Conservation (phyloP, 2,329 filamentous ascomycete species). For the Drechmeria coniospora region DNA sequence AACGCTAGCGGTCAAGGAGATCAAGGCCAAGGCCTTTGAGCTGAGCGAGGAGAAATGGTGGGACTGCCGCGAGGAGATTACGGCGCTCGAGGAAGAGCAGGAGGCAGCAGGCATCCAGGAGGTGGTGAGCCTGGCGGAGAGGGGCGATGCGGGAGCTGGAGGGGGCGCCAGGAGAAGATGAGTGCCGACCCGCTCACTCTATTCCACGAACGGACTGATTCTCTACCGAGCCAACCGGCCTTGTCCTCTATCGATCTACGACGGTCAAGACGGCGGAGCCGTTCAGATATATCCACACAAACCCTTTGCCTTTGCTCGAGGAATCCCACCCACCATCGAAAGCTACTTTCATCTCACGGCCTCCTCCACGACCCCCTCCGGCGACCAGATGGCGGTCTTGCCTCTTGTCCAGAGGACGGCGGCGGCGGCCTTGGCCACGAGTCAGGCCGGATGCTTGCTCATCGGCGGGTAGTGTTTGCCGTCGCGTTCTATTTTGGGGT, state of each 20-base stretch:
- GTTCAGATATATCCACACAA: neutral
- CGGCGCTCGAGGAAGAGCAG: slow-evolving; percentile 83
- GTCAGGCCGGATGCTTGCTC: slow-evolving; percentile 29
- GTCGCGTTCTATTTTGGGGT: slow-evolving; percentile 44
- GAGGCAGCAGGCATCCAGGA: slow-evolving; percentile 90
- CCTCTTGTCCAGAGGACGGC: slow-evolving; percentile 14
- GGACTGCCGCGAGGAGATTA: slow-evolving; percentile 92
- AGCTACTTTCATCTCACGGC: slow-evolving; percentile 3
- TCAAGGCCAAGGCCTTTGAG: slow-evolving; percentile 81
- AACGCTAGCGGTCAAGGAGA: slow-evolving; percentile 68
- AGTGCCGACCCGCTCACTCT: too few relatives aligned
- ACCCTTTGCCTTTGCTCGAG: neutral
- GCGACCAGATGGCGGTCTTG: slow-evolving; percentile 14
- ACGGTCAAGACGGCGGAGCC: too few relatives aligned
- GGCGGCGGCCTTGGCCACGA: slow-evolving; percentile 13
- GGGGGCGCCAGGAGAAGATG: slow-evolving; percentile 19
- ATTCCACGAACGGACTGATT: too few relatives aligned
- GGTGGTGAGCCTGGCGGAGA: slow-evolving; percentile 74
- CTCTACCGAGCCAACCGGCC: too few relatives aligned
- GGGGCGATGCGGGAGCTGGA: slow-evolving; percentile 34
- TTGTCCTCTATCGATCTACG: too few relatives aligned
- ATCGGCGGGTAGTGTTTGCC: slow-evolving; percentile 51
- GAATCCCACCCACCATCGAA: neutral
- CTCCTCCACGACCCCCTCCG: slow-evolving; percentile 16
- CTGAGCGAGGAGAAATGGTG: slow-evolving; percentile 96